Evolutionary conservation across 768 basidiomycete genomes (phyloP).

Genomic region (Boletus patriciae): DNA sequence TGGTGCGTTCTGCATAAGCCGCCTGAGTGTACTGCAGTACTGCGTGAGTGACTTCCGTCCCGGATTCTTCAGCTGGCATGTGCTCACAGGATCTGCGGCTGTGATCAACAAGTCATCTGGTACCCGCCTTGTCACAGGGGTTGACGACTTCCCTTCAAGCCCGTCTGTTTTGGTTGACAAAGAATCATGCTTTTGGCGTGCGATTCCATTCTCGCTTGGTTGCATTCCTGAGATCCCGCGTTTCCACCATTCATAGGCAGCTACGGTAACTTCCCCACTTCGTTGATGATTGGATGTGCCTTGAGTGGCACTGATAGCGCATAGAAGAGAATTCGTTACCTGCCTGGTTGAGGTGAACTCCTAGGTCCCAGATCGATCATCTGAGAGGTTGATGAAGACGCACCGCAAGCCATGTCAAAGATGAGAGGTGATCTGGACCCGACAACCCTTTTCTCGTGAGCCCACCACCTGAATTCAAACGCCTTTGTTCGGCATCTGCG

Average conservation of each 20-base stretch:
- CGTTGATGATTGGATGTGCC: not conserved
- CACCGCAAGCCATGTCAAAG: slow-evolving; percentile 33
- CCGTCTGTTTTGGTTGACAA: not conserved
- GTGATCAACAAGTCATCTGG: slow-evolving; percentile 20
- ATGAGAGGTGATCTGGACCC: slow-evolving; percentile 22
- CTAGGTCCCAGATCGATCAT: not conserved
- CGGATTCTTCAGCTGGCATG: not conserved
- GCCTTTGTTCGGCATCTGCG: slow-evolving; percentile 15
- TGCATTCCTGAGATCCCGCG: slow-evolving; percentile 29
- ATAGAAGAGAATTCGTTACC: slow-evolving; percentile 13
- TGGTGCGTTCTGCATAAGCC: slow-evolving; percentile 58
- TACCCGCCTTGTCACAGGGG: not conserved
- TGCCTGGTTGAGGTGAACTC: slow-evolving; percentile 17
- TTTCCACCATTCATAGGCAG: slow-evolving; percentile 62
- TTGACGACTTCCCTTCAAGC: not conserved
- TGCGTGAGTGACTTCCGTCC: slow-evolving; percentile 12
- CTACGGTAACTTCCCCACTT: slow-evolving; percentile 66
- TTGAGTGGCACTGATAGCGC: slow-evolving; percentile 25
- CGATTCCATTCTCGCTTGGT: slow-evolving; percentile 9
- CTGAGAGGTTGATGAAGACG: not conserved
- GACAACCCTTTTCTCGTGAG: slow-evolving; percentile 11
- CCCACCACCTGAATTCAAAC: slow-evolving; percentile 24
- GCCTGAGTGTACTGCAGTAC: slow-evolving; percentile 53
- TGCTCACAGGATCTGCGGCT: slow-evolving; percentile 30
- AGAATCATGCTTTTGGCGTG: not conserved